phyloP scores from a whole-genome alignment of 2,329 filamentous ascomycete genomes.

The Epichloe gansuensis region DNA sequence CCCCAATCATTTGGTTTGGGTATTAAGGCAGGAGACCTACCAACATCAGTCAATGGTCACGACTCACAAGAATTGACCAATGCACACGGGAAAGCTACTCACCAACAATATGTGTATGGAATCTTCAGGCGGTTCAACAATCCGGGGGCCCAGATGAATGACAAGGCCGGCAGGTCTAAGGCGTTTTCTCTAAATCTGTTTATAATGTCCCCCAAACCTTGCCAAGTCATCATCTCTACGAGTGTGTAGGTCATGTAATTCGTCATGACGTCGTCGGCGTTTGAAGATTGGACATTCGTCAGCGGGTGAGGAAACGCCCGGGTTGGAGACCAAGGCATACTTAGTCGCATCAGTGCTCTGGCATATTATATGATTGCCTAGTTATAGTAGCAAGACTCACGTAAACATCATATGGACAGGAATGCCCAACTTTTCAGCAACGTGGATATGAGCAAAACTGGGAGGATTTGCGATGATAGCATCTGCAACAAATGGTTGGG shows the following conservation, averaged over 20 bases:
- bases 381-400: slow-evolving; percentile 30
- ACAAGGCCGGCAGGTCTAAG: slow-evolving; percentile 64
- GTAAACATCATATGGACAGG: slow-evolving; percentile 84
- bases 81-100: slow-evolving; percentile 4
- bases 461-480: slow-evolving; percentile 70
- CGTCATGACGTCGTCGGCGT: slow-evolving; percentile 61
- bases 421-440: slow-evolving; percentile 62
- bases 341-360: slow-evolving; percentile 31
- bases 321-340: slow-evolving; percentile 85
- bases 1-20: slow-evolving; percentile 69
- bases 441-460: slow-evolving; percentile 63
- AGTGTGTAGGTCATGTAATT: slow-evolving; percentile 77
- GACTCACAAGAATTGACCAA: neutral
- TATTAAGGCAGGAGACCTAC: slow-evolving; percentile 57
- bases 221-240: slow-evolving; percentile 88
- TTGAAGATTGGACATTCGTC: slow-evolving; percentile 65
- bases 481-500: slow-evolving; percentile 66
- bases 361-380: neutral
- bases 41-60: neutral
- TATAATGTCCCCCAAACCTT: slow-evolving; percentile 80
- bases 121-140: slow-evolving; percentile 63
- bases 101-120: slow-evolving; percentile 86
- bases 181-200: slow-evolving; percentile 70
- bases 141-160: slow-evolving; percentile 70
- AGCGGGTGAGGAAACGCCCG: slow-evolving; percentile 76